These are phyloP conservation scores for Fraxinus xanthoxyloides DNA, from an alignment of 305 asterid species.

Conservation along the genomic window DNA sequence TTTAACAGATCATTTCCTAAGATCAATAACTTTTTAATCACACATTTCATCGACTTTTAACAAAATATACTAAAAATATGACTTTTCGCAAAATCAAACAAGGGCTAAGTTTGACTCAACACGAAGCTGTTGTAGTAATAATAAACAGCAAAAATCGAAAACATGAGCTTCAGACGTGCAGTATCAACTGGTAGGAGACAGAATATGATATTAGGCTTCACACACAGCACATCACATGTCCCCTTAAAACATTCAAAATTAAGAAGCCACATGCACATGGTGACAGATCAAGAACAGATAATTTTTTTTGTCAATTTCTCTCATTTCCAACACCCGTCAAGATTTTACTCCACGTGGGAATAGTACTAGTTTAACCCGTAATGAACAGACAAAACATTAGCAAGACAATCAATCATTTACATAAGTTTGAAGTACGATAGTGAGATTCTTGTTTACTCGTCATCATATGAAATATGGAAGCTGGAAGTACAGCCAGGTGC, in stretches of 20 bases:
- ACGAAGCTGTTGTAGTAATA: neutral
- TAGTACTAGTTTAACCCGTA: neutral
- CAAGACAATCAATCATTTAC: neutral
- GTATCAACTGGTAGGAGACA: neutral
- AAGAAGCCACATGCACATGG: neutral
- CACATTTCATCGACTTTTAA: too few species aligned
- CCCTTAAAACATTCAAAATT: neutral
- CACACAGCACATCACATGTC: neutral
- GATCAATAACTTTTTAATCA: neutral
- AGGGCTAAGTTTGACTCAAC: neutral
- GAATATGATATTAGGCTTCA: neutral
- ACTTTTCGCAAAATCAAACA: neutral
- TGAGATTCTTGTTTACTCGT: constrained; percentile 6
- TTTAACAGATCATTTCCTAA: neutral
- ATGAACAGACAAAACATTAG: neutral
- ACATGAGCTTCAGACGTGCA: neutral
- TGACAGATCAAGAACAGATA: neutral
- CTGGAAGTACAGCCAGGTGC: constrained; percentile 79
- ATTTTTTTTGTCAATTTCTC: neutral
- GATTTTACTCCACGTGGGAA: neutral
- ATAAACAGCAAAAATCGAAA: neutral
- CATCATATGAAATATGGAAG: constrained; percentile 70
- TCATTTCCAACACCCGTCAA: neutral
- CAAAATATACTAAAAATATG: too few species aligned
- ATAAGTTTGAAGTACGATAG: neutral